Conservation (phyloP, 2,329 filamentous ascomycete genomes). For the Raffaelea arxii region DNA sequence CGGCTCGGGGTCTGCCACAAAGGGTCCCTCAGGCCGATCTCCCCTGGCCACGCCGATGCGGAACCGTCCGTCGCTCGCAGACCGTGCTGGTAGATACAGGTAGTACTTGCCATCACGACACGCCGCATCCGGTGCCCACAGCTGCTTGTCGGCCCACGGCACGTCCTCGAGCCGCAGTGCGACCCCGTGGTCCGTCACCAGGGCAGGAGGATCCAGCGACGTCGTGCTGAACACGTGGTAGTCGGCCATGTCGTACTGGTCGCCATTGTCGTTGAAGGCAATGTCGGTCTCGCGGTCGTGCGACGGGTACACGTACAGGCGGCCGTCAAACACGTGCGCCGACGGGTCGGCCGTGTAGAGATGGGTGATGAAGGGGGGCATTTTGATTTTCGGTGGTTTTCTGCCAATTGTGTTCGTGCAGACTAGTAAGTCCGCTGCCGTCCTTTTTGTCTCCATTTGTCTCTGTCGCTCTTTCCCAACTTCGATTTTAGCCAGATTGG, state of each 20-base stretch:
- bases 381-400: no score
- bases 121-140: conserved; percentile 74
- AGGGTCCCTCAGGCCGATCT: conserved; percentile 60
- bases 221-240: conserved; percentile 65
- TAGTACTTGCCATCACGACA: conserved; percentile 57
- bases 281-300: conserved; percentile 71
- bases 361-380: conserved; percentile 59
- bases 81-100: conserved; percentile 67
- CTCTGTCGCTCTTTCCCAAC: no score
- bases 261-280: conserved; percentile 71
- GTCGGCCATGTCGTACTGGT: conserved; percentile 77
- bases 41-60: conserved; percentile 61
- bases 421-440: no score
- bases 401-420: no score
- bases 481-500: no score
- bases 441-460: no score
- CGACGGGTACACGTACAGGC: conserved; percentile 71
- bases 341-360: conserved; percentile 74
- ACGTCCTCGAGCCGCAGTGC: conserved; percentile 56
- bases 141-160: conserved; percentile 68
- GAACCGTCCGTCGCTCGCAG: conserved; percentile 61
- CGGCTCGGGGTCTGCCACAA: conserved; percentile 51
- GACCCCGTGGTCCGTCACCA: conserved; percentile 64
- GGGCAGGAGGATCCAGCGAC: conserved; percentile 41
- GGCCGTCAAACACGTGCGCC: conserved; percentile 68